phyloP scores from a whole-genome alignment of 1,284 basidiomycete genomes.

The Fomitopsis pinicola region DNA sequence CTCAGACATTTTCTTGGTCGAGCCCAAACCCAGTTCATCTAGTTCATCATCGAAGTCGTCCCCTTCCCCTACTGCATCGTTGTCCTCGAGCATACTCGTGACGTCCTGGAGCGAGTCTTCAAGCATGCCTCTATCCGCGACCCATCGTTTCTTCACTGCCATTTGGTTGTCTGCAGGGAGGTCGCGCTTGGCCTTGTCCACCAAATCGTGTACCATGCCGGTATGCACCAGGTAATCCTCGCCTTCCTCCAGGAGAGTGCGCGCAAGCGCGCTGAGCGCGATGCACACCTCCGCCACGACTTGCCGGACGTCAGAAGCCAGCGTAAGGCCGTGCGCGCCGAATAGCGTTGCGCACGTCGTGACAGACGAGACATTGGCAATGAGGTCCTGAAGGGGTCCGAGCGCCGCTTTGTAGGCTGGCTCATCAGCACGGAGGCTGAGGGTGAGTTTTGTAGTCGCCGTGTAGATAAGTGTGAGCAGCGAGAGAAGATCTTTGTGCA shows the following conservation, averaged over 20 bases:
- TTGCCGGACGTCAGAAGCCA: conserved; percentile 45
- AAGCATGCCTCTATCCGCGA: conserved; percentile 51
- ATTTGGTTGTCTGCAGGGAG: conserved; percentile 54
- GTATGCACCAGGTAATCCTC: conserved; percentile 56
- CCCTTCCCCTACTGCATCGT: conserved; percentile 19
- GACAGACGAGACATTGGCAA: conserved; percentile 48
- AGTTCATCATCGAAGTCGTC: conserved; percentile 44
- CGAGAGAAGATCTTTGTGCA: conserved; percentile 56
- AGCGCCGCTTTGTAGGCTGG: conserved; percentile 54
- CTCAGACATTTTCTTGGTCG: conserved; percentile 25
- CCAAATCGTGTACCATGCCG: conserved; percentile 60
- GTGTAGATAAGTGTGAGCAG: conserved; percentile 60
- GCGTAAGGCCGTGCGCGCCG: conserved; percentile 46
- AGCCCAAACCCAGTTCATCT: conserved; percentile 59
- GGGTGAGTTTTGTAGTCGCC: conserved; percentile 58
- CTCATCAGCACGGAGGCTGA: conserved; percentile 58
- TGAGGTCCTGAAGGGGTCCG: conserved; percentile 54
- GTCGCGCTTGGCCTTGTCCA: conserved; percentile 48
- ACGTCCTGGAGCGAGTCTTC: conserved; percentile 61
- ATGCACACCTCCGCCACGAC: conserved; percentile 43
- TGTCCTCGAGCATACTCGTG: conserved; percentile 46
- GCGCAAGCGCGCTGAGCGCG: conserved; percentile 38
- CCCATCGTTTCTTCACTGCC: conserved; percentile 57
- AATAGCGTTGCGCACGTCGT: conserved; percentile 57
- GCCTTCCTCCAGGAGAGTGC: conserved; percentile 31